Evolutionary conservation across 805 yeast genomes (phyloP).

Genomic region (Candida stauntonica): DNA sequence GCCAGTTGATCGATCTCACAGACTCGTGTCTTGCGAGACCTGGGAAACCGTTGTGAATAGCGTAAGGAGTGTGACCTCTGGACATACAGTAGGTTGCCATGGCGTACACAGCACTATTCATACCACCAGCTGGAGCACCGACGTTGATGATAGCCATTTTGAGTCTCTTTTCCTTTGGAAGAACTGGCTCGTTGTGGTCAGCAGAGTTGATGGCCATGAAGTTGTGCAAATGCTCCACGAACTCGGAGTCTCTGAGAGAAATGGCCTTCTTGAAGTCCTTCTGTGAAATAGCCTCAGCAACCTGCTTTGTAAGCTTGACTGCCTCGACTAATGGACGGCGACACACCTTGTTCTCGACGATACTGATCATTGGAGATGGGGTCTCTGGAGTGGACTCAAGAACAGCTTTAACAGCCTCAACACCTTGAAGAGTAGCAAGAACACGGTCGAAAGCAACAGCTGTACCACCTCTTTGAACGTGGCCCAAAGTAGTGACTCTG

Average conservation of each 20-base stretch:
- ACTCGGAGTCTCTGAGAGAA: conserved; percentile 81
- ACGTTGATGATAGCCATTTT: conserved; percentile 84
- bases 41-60: conserved; percentile 89
- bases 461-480: conserved; percentile 98
- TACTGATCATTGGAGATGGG: conserved; percentile 93
- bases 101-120: not conserved
- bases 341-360: conserved; percentile 80
- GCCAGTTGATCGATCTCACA: conserved; percentile 70
- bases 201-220: conserved; percentile 65
- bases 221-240: conserved; percentile 72
- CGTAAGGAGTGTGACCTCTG: conserved; percentile 85
- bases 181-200: conserved; percentile 54
- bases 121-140: conserved; percentile 94
- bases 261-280: conserved; percentile 86
- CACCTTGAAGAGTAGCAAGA: conserved; percentile 94
- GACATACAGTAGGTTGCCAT: conserved; percentile 38
- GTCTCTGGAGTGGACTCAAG: conserved; percentile 82
- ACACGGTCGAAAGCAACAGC: conserved; percentile 94
- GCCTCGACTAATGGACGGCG: conserved; percentile 87
- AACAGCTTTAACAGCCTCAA: conserved; percentile 93
- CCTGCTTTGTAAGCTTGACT: conserved; percentile 80
- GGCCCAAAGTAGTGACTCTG: conserved; percentile 92
- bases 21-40: conserved; percentile 91
- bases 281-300: conserved; percentile 77
- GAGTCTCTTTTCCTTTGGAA: conserved; percentile 58